A percentile compares a stretch with the other conserved stretches of the same genome.
These are phyloP conservation scores for Cyclostephanos tholiformis DNA, from an alignment of 108 stramenopile genomes.

Conservation along the genomic window DNA sequence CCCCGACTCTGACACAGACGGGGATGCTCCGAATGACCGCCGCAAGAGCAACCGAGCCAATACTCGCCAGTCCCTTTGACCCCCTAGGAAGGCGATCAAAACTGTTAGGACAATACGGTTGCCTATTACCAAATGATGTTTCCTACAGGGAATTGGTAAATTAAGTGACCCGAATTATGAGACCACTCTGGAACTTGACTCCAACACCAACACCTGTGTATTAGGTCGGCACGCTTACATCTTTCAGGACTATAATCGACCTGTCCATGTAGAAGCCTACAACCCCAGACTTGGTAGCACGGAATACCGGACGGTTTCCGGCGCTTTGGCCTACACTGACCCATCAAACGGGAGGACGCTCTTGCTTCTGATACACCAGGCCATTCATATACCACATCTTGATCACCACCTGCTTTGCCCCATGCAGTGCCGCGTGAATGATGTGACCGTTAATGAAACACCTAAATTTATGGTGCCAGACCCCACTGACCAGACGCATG, in stretches of 20 bases:
- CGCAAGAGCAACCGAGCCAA: no score
- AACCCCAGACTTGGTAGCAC: background rate
- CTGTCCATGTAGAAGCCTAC: background rate
- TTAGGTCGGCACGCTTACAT: constrained; percentile 4
- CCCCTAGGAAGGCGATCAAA: no score
- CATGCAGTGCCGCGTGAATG: constrained; percentile 32
- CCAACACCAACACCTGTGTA: constrained; percentile 24
- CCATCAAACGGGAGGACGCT: background rate
- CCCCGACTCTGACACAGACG: no score
- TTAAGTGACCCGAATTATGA: background rate
- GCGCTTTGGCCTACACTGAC: background rate
- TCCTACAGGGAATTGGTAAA: background rate
- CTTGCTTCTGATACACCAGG: constrained; percentile 19
- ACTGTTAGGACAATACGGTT: no score
- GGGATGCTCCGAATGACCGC: no score
- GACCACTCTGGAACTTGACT: constrained; percentile 30
- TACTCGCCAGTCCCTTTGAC: no score
- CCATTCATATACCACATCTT: constrained; percentile 16
- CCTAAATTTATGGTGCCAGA: constrained; percentile 18
- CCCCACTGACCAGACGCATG: constrained; percentile 17
- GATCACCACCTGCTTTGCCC: constrained; percentile 31
- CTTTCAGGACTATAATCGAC: background rate
- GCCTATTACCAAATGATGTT: no score
- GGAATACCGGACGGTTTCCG: background rate
- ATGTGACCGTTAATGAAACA: constrained; percentile 10